Percentiles rank a stretch among this genome's conserved stretches.
Evolutionary conservation across 257 asterid genomes (phyloP).

Genomic region (Nicotiana undulata): DNA sequence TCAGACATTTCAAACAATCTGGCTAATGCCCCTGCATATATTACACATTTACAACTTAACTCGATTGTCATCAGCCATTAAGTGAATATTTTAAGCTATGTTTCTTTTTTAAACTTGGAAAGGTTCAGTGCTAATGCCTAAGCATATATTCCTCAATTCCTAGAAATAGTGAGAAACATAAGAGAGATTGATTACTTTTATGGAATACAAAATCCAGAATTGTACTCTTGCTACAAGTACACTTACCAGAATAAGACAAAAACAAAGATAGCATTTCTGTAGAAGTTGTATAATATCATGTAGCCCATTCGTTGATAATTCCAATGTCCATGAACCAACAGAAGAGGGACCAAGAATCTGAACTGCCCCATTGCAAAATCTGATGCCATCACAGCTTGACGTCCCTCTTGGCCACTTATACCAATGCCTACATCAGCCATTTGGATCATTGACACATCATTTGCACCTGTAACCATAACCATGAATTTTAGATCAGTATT

Average conservation of each 20-base stretch:
- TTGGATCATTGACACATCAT: conserved; percentile 98
- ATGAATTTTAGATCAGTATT: background rate
- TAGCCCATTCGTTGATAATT: conserved; percentile 94
- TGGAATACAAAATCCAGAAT: background rate
- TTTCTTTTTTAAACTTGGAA: background rate
- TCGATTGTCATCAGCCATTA: background rate
- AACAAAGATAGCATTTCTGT: conserved; percentile 80
- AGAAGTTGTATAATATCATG: conserved; percentile 90
- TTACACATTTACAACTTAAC: background rate
- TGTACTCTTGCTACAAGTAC: conserved; percentile 6
- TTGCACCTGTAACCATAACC: conserved; percentile 64
- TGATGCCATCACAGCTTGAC: conserved; percentile 99
- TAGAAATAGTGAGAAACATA: background rate
- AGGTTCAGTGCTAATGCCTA: background rate
- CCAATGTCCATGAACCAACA: conserved; percentile 97
- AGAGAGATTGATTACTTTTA: background rate
- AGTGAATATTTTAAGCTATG: background rate
- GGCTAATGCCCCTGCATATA: background rate
- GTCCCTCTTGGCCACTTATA: conserved; percentile 97
- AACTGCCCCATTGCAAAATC: conserved; percentile 98
- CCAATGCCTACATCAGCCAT: conserved; percentile 99
- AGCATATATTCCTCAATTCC: background rate
- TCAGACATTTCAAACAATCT: background rate
- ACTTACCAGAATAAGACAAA: conserved; percentile 89
- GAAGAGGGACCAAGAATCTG: conserved; percentile 85